phyloP scores from a whole-genome alignment of 192 early-diverging fungal genomes.

The Chytriomyces confervae region DNA sequence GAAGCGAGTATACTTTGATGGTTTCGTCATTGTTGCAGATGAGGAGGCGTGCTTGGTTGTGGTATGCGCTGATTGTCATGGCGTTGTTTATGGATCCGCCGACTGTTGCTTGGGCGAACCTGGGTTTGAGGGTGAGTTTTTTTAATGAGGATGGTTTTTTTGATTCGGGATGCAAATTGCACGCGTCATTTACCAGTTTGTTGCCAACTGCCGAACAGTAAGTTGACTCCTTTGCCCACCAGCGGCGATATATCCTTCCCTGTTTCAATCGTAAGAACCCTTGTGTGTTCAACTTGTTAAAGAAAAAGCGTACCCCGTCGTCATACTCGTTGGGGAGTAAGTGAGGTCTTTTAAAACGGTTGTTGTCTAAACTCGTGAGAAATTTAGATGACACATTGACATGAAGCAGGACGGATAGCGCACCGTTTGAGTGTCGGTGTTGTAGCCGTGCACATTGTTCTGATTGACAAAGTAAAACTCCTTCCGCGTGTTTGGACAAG shows the following conservation, averaged over 20 bases:
- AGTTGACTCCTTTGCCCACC: slow-evolving; percentile 91
- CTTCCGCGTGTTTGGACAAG: slow-evolving; percentile 71
- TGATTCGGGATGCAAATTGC: no score
- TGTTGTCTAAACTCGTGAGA: slow-evolving; percentile 43
- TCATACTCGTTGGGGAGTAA: slow-evolving; percentile 80
- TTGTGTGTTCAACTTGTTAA: background rate
- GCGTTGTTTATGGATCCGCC: slow-evolving; percentile 90
- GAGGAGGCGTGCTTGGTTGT: slow-evolving; percentile 70
- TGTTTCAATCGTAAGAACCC: slow-evolving; percentile 20
- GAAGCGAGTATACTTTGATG: slow-evolving; percentile 87
- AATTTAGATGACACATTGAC: background rate
- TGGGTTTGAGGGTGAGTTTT: background rate
- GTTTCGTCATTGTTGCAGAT: slow-evolving; percentile 95
- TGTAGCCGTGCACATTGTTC: slow-evolving; percentile 68
- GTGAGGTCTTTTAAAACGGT: slow-evolving; percentile 73
- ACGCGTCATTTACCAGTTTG: slow-evolving; percentile 59
- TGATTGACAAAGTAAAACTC: slow-evolving; percentile 84
- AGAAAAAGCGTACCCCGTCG: slow-evolving; percentile 58
- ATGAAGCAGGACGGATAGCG: background rate
- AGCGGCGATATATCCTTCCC: slow-evolving; percentile 83
- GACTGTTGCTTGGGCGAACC: slow-evolving; percentile 58
- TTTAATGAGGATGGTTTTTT: no score
- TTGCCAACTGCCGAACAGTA: slow-evolving; percentile 70
- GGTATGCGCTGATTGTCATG: slow-evolving; percentile 67
- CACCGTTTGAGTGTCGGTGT: slow-evolving; percentile 62